Evolutionary conservation across 2,329 filamentous ascomycete species (phyloP).

Genomic region (Talaromyces sp.): DNA sequence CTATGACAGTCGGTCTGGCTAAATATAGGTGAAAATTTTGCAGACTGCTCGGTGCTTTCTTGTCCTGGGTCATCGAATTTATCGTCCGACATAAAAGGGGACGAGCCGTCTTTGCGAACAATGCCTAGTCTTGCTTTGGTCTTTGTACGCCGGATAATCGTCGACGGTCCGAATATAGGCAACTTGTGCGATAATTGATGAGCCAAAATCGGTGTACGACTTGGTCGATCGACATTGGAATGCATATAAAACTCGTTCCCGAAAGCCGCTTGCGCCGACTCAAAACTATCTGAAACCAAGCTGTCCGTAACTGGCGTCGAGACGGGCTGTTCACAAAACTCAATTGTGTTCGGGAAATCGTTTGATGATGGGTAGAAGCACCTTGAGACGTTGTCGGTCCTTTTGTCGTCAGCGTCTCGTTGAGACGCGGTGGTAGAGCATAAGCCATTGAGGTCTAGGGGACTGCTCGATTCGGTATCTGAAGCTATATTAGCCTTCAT

Average conservation of each 20-base stretch:
- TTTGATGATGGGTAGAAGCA: not conserved
- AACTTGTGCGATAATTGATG: constrained; percentile 36
- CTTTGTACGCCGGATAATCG: constrained; percentile 39
- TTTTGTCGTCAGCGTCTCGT: not conserved
- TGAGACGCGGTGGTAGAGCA: not conserved
- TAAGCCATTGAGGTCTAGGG: not conserved
- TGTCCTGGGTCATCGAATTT: constrained; percentile 29
- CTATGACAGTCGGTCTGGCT: constrained; percentile 34
- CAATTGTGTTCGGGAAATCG: not conserved
- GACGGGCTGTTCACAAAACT: not conserved
- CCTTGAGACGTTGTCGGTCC: not conserved
- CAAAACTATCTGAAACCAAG: not conserved
- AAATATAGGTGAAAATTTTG: constrained; percentile 27
- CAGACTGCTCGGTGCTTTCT: constrained; percentile 35
- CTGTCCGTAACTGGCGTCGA: not conserved
- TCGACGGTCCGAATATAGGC: constrained; percentile 39
- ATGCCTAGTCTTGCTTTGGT: constrained; percentile 34
- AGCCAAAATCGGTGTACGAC: constrained; percentile 27
- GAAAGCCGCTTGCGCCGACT: not conserved
- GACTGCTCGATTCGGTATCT: not conserved
- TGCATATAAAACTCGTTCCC: not conserved
- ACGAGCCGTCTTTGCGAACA: constrained; percentile 22
- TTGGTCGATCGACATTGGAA: not conserved
- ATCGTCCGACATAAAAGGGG: constrained; percentile 15
- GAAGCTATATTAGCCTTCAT: not conserved